Evolutionary conservation across 352 stramenopile genomes (phyloP).

Genomic region (Phytophthora pini): DNA sequence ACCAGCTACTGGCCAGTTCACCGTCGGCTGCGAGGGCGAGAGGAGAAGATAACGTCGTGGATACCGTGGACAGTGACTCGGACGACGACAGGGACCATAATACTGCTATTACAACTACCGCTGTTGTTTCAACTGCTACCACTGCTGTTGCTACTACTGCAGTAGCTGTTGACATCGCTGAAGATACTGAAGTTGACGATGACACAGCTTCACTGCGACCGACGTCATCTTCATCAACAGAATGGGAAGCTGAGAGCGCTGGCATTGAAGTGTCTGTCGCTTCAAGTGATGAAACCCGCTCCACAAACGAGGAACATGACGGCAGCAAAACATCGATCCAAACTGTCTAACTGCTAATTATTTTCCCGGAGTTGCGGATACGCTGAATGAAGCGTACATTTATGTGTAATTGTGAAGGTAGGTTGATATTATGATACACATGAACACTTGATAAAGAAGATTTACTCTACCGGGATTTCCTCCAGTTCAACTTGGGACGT

Average conservation of each 20-base stretch:
- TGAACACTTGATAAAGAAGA: background rate
- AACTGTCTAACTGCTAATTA: constrained; percentile 22
- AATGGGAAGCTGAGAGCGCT: constrained; percentile 3
- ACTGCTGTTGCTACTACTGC: constrained; percentile 1
- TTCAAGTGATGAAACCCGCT: background rate
- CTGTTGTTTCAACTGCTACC: background rate
- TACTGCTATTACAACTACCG: background rate
- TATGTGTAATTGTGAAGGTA: constrained; percentile 17
- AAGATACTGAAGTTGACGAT: constrained; percentile 12
- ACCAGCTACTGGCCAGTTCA: constrained; percentile 64
- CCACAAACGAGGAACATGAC: constrained; percentile 2
- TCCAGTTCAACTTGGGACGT: constrained; percentile 8
- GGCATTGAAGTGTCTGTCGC: constrained; percentile 10
- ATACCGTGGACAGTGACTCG: constrained; percentile 41
- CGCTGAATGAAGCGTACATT: background rate
- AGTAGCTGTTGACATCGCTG: constrained; percentile 21
- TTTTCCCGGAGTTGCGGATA: background rate
- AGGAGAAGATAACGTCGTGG: constrained; percentile 28
- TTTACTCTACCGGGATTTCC: constrained; percentile 25
- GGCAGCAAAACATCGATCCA: constrained; percentile 24
- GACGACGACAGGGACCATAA: constrained; percentile 32
- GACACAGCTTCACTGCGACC: constrained; percentile 14
- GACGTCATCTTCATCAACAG: constrained; percentile 8
- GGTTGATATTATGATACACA: constrained; percentile 36
- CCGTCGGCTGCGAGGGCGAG: constrained; percentile 47